These are phyloP conservation scores for Cladophialophora yegresii DNA, from an alignment of 2,329 filamentous ascomycete species.

Conservation along the genomic window DNA sequence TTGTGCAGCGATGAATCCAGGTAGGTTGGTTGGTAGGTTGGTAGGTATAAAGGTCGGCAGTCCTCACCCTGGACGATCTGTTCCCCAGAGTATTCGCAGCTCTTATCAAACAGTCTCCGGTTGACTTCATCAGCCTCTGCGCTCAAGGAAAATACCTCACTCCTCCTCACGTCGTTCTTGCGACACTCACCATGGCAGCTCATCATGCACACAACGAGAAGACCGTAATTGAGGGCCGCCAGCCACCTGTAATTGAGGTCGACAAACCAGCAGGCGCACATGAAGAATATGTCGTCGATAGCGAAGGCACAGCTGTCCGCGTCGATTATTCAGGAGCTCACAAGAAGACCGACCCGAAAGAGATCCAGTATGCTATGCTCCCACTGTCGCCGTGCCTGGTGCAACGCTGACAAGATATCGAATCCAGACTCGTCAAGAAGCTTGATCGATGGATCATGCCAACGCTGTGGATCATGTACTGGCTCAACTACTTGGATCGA, in stretches of 20 bases:
- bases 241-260: not conserved
- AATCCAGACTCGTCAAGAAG: constrained; percentile 41
- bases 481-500: constrained; percentile 37
- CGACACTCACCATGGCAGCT: not conserved
- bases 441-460: constrained; percentile 43
- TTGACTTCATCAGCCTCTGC: not conserved
- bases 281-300: constrained; percentile 14
- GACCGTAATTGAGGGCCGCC: not conserved
- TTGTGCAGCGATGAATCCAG: not conserved
- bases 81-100: not conserved
- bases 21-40: not conserved
- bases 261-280: not conserved
- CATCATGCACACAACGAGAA: not conserved
- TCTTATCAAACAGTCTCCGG: not conserved
- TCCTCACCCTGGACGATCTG: not conserved
- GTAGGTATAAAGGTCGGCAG: not conserved
- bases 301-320: constrained; percentile 21
- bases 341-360: constrained; percentile 46
- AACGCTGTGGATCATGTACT: constrained; percentile 34
- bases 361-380: constrained; percentile 33
- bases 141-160: not conserved
- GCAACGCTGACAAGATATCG: not conserved
- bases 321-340: constrained; percentile 45
- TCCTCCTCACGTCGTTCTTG: not conserved
- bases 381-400: too few species aligned